These are phyloP conservation scores for Sanguinoderma infundibulare DNA, from an alignment of 1,284 basidiomycete species.

Conservation along the genomic window DNA sequence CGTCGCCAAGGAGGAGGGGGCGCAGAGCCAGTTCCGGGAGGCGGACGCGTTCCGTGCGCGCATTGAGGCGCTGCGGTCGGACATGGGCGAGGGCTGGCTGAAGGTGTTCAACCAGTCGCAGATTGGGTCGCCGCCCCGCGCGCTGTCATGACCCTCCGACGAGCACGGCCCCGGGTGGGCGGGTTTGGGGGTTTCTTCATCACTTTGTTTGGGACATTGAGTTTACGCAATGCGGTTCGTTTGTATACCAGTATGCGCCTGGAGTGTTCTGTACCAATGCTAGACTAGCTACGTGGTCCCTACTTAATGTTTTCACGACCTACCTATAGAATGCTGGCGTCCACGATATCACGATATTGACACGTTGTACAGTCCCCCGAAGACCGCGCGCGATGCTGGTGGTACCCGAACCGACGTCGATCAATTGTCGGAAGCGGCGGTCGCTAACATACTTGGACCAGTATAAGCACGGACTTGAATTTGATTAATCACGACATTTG, in stretches of 20 bases:
- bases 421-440: no score
- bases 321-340: neutral
- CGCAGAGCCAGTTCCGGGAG: constrained; percentile 45
- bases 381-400: no score
- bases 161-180: neutral
- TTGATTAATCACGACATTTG: no score
- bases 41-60: constrained; percentile 75
- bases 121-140: constrained; percentile 34
- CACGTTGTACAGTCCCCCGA: no score
- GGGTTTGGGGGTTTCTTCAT: neutral
- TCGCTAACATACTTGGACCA: no score
- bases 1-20: constrained; percentile 33
- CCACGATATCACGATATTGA: no score
- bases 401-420: no score
- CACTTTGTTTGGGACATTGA: constrained; percentile 15
- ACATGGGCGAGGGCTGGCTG: constrained; percentile 88
- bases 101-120: constrained; percentile 79
- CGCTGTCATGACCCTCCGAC: constrained; percentile 15
- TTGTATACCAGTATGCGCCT: constrained; percentile 23
- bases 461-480: no score
- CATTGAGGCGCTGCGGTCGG: constrained; percentile 81
- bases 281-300: constrained; percentile 16
- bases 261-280: constrained; percentile 21
- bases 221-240: neutral
- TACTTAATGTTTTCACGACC: neutral